phyloP scores from a whole-genome alignment of 257 asterid species.

The Nicotiana undulata region DNA sequence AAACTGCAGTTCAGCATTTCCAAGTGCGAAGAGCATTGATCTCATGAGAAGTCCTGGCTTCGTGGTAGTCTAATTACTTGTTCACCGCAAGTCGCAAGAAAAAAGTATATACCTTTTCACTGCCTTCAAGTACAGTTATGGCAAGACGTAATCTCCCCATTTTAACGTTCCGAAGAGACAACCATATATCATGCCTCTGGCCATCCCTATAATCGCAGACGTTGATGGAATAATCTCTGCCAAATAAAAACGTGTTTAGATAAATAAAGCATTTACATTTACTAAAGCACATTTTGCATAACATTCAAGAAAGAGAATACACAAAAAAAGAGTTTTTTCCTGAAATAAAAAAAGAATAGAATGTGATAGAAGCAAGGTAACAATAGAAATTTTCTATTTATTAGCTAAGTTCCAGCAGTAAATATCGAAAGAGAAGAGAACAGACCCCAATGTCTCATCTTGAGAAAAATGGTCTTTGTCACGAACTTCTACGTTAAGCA shows the following conservation, averaged over 20 bases:
- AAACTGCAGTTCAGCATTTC: not conserved
- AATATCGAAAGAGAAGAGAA: not conserved
- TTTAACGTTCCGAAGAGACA: conserved; percentile 73
- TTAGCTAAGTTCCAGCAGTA: not conserved
- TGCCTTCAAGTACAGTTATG: conserved; percentile 50
- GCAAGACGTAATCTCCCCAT: conserved; percentile 86
- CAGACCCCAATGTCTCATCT: conserved; percentile 87
- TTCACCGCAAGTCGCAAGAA: not conserved
- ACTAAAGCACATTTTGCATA: not conserved
- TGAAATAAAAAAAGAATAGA: not conserved
- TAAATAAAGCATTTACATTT: not conserved
- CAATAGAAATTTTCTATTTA: not conserved
- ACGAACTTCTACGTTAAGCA: conserved; percentile 57
- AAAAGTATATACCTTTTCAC: conserved; percentile 47
- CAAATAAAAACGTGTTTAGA: not conserved
- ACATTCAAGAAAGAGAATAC: not conserved
- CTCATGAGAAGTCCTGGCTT: not conserved
- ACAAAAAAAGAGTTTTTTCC: not conserved
- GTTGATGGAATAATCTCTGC: conserved; percentile 64
- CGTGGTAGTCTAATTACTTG: not conserved
- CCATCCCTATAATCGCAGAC: conserved; percentile 60
- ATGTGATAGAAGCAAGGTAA: not conserved
- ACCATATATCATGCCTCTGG: conserved; percentile 85
- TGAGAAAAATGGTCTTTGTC: conserved; percentile 65
- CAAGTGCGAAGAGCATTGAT: not conserved